Evolutionary conservation across 2,329 filamentous ascomycete species (phyloP).

Genomic region (Albophoma yamanashiensis): DNA sequence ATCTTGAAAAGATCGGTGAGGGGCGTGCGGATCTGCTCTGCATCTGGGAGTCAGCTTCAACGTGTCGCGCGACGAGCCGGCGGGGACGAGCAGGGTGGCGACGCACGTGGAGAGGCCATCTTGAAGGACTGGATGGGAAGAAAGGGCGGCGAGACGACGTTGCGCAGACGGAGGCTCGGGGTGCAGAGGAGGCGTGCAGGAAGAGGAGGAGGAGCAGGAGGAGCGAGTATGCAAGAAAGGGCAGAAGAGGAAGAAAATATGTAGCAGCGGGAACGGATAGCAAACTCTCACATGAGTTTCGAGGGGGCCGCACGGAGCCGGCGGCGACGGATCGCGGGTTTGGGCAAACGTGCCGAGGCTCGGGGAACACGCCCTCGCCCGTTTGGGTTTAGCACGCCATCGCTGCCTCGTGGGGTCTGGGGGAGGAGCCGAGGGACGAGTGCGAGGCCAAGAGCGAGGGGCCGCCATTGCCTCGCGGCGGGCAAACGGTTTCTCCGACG

Average conservation of each 20-base stretch:
- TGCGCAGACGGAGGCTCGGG: background rate
- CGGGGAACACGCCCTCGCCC: background rate
- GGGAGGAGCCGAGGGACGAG: constrained; percentile 5
- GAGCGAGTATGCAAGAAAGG: background rate
- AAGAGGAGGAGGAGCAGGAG: background rate
- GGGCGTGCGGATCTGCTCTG: constrained; percentile 65
- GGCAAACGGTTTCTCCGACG: constrained; percentile 1
- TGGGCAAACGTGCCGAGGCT: constrained; percentile 1
- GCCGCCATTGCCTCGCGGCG: background rate
- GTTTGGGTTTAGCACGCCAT: background rate
- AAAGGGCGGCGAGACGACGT: background rate
- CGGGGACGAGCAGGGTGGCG: background rate
- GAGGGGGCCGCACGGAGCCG: background rate
- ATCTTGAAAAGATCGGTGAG: constrained; percentile 96
- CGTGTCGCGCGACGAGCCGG: background rate
- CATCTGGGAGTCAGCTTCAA: background rate
- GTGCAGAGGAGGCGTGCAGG: background rate
- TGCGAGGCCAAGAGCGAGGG: background rate
- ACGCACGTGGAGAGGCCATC: constrained; percentile 77
- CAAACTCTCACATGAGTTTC: constrained; percentile 1
- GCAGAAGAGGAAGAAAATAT: background rate
- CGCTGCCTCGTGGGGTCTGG: background rate
- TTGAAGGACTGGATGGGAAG: constrained; percentile 13
- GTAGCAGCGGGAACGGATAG: background rate
- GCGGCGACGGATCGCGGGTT: background rate